A percentile compares a stretch with the other conserved stretches of the same genome.
phyloP scores from a whole-genome alignment of 2,329 filamentous ascomycete species.

The Thelonectria discophora region DNA sequence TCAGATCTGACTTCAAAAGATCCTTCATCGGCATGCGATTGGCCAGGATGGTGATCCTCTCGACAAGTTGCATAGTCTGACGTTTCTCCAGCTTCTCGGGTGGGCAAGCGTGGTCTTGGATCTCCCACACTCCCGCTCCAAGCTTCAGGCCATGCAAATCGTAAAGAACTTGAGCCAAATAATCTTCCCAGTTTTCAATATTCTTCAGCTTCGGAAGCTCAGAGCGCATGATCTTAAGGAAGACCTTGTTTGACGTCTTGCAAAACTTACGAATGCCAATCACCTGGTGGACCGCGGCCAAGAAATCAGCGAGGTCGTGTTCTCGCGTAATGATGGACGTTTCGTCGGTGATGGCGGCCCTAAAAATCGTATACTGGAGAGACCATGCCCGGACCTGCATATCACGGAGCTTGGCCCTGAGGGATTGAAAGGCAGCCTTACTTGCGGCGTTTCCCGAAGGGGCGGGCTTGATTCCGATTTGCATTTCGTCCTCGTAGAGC shows the following conservation, averaged over 20 bases:
- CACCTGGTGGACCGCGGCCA: constrained; percentile 84
- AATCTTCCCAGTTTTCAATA: constrained; percentile 84
- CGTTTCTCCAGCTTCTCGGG: constrained; percentile 80
- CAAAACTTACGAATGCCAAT: constrained; percentile 87
- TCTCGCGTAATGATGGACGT: constrained; percentile 71
- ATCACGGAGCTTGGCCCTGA: constrained; percentile 78
- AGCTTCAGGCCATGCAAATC: constrained; percentile 86
- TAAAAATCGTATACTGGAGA: constrained; percentile 82
- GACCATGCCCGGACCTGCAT: constrained; percentile 91
- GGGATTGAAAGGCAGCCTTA: constrained; percentile 62
- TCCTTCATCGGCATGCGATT: constrained; percentile 90
- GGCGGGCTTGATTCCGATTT: constrained; percentile 74
- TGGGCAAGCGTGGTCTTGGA: constrained; percentile 82
- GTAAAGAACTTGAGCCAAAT: constrained; percentile 85
- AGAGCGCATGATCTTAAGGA: constrained; percentile 87
- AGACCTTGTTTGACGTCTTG: constrained; percentile 84
- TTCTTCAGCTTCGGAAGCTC: constrained; percentile 82
- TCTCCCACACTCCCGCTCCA: constrained; percentile 70
- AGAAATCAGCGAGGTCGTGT: constrained; percentile 79
- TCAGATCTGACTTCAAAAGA: constrained; percentile 88
- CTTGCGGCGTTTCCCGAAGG: constrained; percentile 65
- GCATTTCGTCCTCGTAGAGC: constrained; percentile 85
- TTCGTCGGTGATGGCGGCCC: constrained; percentile 76
- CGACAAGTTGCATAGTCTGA: constrained; percentile 82
- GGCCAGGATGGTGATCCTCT: constrained; percentile 83